Percentiles rank a stretch among this genome's conserved stretches.
Conservation (phyloP, 2,329 filamentous ascomycete genomes). For the Juglanconis oblonga region DNA sequence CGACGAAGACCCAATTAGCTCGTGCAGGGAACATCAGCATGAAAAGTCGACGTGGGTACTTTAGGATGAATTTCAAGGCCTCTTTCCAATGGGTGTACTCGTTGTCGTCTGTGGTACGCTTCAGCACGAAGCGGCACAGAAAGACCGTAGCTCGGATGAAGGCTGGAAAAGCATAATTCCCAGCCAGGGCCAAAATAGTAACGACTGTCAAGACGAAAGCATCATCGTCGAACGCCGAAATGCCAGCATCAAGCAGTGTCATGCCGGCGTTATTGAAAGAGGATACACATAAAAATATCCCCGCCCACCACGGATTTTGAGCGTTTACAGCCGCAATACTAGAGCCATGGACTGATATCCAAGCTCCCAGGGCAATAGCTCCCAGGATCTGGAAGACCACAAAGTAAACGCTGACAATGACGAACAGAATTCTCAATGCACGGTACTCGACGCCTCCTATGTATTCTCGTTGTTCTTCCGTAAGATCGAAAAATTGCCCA, state of each 20-base stretch:
- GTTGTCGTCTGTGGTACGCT: conserved; percentile 30
- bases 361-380: conserved; percentile 55
- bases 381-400: conserved; percentile 57
- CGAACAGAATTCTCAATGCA: conserved; percentile 56
- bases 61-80: conserved; percentile 47
- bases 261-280: conserved; percentile 60
- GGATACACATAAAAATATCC: conserved; percentile 52
- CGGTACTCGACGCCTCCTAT: conserved; percentile 64
- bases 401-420: conserved; percentile 61
- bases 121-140: conserved; percentile 18
- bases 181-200: conserved; percentile 37
- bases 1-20: conserved; percentile 46
- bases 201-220: conserved; percentile 29
- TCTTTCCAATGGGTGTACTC: conserved; percentile 36
- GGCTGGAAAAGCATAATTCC: conserved; percentile 51
- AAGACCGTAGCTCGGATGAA: conserved; percentile 36
- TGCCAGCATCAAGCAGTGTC: conserved; percentile 53
- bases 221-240: conserved; percentile 43
- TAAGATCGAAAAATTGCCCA: conserved; percentile 53
- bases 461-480: conserved; percentile 50
- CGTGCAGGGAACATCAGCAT: conserved; percentile 62
- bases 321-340: conserved; percentile 22
- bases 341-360: background rate
- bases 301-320: conserved; percentile 53
- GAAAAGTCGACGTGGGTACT: conserved; percentile 57